Conservation (phyloP, 2,329 filamentous ascomycete genomes). For the Gnomoniopsis sp. region DNA sequence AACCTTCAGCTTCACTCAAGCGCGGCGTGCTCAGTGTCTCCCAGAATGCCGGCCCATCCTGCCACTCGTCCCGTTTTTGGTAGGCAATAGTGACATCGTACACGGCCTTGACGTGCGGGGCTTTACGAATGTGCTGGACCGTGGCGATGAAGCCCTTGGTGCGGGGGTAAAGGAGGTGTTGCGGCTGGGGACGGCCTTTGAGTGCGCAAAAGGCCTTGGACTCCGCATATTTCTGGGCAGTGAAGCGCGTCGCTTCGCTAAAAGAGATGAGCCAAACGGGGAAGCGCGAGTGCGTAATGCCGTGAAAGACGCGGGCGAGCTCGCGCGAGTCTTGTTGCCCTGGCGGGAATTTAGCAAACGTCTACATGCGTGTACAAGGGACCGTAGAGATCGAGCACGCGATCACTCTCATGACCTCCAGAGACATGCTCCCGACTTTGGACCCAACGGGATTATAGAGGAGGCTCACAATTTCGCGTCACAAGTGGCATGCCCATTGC, state of each 20-base stretch:
- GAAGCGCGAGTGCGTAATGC: constrained; percentile 48
- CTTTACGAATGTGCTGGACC: constrained; percentile 50
- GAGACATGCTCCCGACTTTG: not conserved
- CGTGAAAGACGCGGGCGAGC: constrained; percentile 54
- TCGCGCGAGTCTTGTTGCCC: constrained; percentile 44
- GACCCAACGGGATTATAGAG: too few species aligned
- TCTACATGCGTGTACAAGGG: not conserved
- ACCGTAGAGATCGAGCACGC: not conserved
- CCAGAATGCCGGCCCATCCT: constrained; percentile 49
- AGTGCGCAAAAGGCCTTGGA: constrained; percentile 50
- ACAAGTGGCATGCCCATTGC: constrained; percentile 64
- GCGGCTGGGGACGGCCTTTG: constrained; percentile 47
- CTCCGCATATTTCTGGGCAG: constrained; percentile 47
- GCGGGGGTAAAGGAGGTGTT: constrained; percentile 57
- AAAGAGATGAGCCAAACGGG: constrained; percentile 63
- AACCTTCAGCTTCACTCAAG: constrained; percentile 38
- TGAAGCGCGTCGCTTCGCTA: constrained; percentile 61
- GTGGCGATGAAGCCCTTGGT: constrained; percentile 60
- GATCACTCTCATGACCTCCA: not conserved
- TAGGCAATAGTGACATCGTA: constrained; percentile 57
- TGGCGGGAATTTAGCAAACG: not conserved
- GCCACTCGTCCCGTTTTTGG: constrained; percentile 39
- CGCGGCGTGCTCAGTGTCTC: constrained; percentile 42
- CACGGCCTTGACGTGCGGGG: constrained; percentile 49
- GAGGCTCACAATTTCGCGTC: constrained; percentile 47